Evolutionary conservation across 495 filamentous ascomycete genomes (phyloP), one percentile per base, ranked within the genome.

Genomic region (Penicillium verhagenii): DNA sequence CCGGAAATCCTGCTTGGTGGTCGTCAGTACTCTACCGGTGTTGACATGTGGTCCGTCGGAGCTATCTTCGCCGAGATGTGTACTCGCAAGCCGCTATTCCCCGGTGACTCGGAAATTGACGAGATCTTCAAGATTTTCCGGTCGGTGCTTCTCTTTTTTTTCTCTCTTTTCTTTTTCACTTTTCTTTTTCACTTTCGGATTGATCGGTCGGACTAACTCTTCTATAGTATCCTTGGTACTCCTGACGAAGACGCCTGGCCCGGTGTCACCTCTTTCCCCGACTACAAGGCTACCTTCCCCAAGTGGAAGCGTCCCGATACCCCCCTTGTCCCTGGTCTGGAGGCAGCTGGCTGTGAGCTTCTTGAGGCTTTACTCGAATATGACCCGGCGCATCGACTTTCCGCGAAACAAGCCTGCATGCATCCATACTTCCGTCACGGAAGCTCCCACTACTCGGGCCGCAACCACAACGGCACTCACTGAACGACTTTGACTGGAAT

Each of bases 51-150:
- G 94, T 96, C 91, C 26, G 86, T 93, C 47, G 94, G 94, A 38
- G 96, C 94, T 69, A 99, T 99, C 72, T 99, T 99, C 72, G 94
- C 95, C 13, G 94, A 99, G 74, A 97, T 99, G 95, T 96, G 92
- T 79, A 99, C 95, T 14, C 88, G 91, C 64, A 97, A 97, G 73
- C 92, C 94, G 6, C 76, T 97, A 11, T 97, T 99, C 80, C 94
- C 94, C 23, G 94, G 94, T 33, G 95, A 99, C 70, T 96, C 92
- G 2, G 94, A 99, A 70, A 97, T 99, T 72, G 94, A 99, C 63
- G 95, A 99, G 76, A 97, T 99, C 63, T 97, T 97, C 80, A 97
- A 96, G 75, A 99, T 97, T 61, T 99, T 99, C 85, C 82, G 86
- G 91, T 94, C 75, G 60, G 84, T 54, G 2, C 21, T 39, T 3